Conservation (phyloP, 192 early-diverging fungal genomes). For the Gryganskiella cystojenkinii region DNA sequence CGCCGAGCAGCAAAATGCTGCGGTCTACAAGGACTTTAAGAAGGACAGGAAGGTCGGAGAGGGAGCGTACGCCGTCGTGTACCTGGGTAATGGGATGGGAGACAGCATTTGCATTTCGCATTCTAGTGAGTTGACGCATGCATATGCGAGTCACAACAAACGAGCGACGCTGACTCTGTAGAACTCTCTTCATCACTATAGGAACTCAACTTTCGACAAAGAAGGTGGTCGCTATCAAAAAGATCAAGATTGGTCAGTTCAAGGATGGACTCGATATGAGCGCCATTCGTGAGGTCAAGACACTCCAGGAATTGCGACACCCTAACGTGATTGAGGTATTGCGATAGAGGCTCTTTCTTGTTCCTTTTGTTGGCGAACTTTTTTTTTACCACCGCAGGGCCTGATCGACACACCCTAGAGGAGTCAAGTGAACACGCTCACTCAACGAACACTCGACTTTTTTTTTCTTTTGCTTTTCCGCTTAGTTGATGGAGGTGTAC, state of each 20-base stretch:
- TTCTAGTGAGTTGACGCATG: too few relatives aligned
- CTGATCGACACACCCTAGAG: not conserved
- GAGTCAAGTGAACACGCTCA: not conserved
- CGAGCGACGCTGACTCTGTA: not conserved
- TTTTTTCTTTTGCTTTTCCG: too few relatives aligned
- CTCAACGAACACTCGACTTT: not conserved
- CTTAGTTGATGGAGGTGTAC: slow-evolving; percentile 91
- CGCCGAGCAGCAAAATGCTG: slow-evolving; percentile 73
- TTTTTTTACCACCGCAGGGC: too few relatives aligned
- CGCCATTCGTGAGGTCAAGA: slow-evolving; percentile 95
- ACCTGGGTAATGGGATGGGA: slow-evolving; percentile 81
- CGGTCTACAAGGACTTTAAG: slow-evolving; percentile 76
- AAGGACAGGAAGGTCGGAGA: slow-evolving; percentile 95
- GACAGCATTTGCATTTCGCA: too few relatives aligned
- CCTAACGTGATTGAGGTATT: slow-evolving; percentile 91
- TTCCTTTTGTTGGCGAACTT: too few relatives aligned
- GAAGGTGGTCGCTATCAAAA: slow-evolving; percentile 93
- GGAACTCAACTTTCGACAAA: slow-evolving; percentile 68
- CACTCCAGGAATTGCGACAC: slow-evolving; percentile 91
- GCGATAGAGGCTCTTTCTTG: too few relatives aligned
- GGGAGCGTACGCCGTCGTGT: slow-evolving; percentile 96
- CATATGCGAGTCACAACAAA: not conserved
- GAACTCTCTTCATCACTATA: slow-evolving; percentile 12
- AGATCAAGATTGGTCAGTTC: slow-evolving; percentile 94
- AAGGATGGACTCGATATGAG: slow-evolving; percentile 96